Percentiles rank a stretch among this genome's conserved stretches.
phyloP scores from a whole-genome alignment of 2,329 filamentous ascomycete genomes.

The Zelopaecilomyces penicillatus region DNA sequence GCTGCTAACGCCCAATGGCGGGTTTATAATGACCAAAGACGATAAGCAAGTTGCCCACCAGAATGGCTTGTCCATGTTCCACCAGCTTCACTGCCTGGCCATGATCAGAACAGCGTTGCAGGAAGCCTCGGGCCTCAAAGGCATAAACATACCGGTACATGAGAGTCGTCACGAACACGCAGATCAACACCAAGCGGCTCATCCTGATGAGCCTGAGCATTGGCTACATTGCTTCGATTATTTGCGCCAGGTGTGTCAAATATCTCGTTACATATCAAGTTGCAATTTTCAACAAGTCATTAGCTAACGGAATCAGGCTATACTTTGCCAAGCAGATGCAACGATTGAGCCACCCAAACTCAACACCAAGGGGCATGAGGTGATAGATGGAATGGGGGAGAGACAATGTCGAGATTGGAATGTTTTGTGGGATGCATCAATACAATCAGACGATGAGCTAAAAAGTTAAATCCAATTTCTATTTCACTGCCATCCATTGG shows the following conservation, averaged over 20 bases:
- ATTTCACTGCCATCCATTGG: no score
- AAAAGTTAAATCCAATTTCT: background rate
- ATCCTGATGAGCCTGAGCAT: background rate
- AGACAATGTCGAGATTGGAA: conserved; percentile 7
- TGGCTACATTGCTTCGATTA: conserved; percentile 7
- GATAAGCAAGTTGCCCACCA: background rate
- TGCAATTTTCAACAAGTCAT: background rate
- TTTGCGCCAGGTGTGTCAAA: conserved; percentile 6
- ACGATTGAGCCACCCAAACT: conserved; percentile 5
- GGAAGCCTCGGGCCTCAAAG: background rate
- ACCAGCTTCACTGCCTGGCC: conserved; percentile 7
- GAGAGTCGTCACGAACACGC: background rate
- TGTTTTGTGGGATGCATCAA: conserved; percentile 1
- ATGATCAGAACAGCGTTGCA: conserved; percentile 5
- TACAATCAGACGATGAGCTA: conserved; percentile 1
- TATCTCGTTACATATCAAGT: no score
- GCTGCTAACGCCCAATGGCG: background rate
- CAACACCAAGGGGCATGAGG: background rate
- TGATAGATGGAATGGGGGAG: conserved; percentile 5
- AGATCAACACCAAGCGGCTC: no score
- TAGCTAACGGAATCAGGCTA: background rate
- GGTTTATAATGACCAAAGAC: background rate
- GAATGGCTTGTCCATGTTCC: conserved; percentile 7
- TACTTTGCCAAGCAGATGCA: conserved; percentile 6
- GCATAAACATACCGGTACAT: no score